Base-by-base conservation (phyloP, 2,329 filamentous ascomycete species). In the Metarhizium album region DNA sequence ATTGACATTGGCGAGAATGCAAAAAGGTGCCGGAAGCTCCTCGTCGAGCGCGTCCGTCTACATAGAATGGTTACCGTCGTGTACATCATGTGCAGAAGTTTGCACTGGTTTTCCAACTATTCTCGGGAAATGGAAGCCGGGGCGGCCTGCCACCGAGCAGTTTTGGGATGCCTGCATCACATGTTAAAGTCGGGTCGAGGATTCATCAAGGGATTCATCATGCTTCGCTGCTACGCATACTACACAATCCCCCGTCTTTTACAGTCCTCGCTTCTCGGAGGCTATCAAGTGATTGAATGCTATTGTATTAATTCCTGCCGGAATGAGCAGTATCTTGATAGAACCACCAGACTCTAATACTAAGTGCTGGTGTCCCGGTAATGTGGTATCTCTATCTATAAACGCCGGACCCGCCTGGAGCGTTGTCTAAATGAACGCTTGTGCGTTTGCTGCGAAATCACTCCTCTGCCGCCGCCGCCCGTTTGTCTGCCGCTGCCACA, bases 401-500 rank as follows among this genome's bases (percentile, higher is more conserved):
- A 55, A 58, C 56, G 54, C 57, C 58, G 47, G 46, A 47, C 40
- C 56, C 53, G 52, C 54, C 54, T 51, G 52, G 50, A 53, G 58
- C 55, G 52, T 48, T 48, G 51, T 53, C 55, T 54, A 53, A 46
- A 46, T 53, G 46, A 23, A 48, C 43, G 48, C 40, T 46, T 29
- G 45, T 53, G 45, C 40, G 31, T 40, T 24, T 40, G 33, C 31
- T 50, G 45, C 35, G 42, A 23, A 43, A 16, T 4, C 40, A 43
- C n/a, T 18, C 13, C 3, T 18, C 16, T 3, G 13, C 40, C 22
- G 13, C 11, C 9, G 14, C 40, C 40, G 20, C 24, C 40, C 40
- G 20, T 43, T 24, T 20, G 40, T 14, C 22, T 43, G 40, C 40
- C n/a, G 20, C 11, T 40, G 37, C 11, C 22, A 4, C 24, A 9